Conservation (phyloP, 2,329 filamentous ascomycete species). For the Coleophoma eucalyptorum region DNA sequence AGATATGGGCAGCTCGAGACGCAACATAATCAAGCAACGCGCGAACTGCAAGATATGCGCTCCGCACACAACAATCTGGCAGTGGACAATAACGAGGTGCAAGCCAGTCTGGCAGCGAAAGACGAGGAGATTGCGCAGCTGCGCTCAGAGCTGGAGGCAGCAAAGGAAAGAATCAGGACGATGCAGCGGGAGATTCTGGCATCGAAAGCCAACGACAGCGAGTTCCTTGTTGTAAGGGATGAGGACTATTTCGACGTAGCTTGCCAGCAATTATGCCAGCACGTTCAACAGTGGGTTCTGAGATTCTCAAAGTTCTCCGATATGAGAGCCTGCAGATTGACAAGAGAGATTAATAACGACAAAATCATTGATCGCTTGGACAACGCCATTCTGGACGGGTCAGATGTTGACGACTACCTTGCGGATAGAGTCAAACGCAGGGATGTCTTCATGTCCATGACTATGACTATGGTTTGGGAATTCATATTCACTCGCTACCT, state of each 20-base stretch:
- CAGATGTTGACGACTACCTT: conserved; percentile 85
- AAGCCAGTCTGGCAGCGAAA: conserved; percentile 69
- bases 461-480: conserved; percentile 99
- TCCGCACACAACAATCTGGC: conserved; percentile 59
- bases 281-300: conserved; percentile 96
- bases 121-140: conserved; percentile 79
- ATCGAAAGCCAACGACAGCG: conserved; percentile 56
- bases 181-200: conserved; percentile 56
- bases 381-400: conserved; percentile 90
- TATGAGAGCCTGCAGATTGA: conserved; percentile 79
- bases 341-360: conserved; percentile 82
- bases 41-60: conserved; percentile 67
- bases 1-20: conserved; percentile 65
- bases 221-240: conserved; percentile 77
- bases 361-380: conserved; percentile 93
- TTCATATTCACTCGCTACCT: conserved; percentile 97
- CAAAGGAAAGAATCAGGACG: conserved; percentile 57
- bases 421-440: conserved; percentile 82
- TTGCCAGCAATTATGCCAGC: conserved; percentile 91
- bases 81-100: conserved; percentile 55
- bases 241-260: conserved; percentile 95
- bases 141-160: conserved; percentile 70
- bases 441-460: conserved; percentile 97
- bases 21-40: conserved; percentile 61
- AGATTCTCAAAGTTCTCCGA: conserved; percentile 98